A percentile compares a stretch with the other conserved stretches of the same genome.
Evolutionary conservation across 371 early-diverging fungal genomes (phyloP).

Genomic region (Fennellomyces sp.): DNA sequence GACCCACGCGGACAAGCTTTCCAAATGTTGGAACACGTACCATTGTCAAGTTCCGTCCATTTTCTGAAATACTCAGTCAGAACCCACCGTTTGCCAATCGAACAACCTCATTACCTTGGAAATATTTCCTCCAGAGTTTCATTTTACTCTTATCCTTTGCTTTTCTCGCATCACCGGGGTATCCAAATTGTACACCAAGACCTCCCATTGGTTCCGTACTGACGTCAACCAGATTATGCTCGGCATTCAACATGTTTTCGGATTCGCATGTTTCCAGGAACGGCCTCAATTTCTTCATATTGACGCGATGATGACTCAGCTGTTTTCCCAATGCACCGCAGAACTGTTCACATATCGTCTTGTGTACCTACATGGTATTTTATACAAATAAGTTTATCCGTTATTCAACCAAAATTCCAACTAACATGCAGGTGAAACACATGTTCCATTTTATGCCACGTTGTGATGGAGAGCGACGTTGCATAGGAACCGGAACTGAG

Average conservation of each 20-base stretch:
- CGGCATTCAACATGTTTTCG: constrained; percentile 63
- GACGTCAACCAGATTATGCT: constrained; percentile 49
- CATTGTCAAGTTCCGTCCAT: constrained; percentile 91
- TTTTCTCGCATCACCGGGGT: constrained; percentile 76
- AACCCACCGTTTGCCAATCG: not conserved
- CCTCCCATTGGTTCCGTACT: constrained; percentile 61
- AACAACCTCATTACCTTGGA: constrained; percentile 47
- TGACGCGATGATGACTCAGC: constrained; percentile 57
- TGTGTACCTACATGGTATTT: constrained; percentile 35
- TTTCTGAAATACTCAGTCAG: constrained; percentile 49
- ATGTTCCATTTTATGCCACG: constrained; percentile 68
- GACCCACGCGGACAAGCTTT: constrained; percentile 90
- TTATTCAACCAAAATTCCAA: not conserved
- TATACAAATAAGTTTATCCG: not conserved
- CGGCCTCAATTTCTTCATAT: constrained; percentile 76
- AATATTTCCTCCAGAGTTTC: constrained; percentile 78
- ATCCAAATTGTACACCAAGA: constrained; percentile 85
- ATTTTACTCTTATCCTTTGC: constrained; percentile 77
- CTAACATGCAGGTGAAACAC: constrained; percentile 54
- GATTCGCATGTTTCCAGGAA: constrained; percentile 80
- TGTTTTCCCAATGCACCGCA: constrained; percentile 54
- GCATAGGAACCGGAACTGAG: constrained; percentile 50
- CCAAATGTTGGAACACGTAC: constrained; percentile 82
- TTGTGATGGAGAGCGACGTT: constrained; percentile 46
- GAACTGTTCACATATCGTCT: constrained; percentile 54